Conservation (phyloP, 495 filamentous ascomycete genomes). For the Lepidopterella palustris region DNA sequence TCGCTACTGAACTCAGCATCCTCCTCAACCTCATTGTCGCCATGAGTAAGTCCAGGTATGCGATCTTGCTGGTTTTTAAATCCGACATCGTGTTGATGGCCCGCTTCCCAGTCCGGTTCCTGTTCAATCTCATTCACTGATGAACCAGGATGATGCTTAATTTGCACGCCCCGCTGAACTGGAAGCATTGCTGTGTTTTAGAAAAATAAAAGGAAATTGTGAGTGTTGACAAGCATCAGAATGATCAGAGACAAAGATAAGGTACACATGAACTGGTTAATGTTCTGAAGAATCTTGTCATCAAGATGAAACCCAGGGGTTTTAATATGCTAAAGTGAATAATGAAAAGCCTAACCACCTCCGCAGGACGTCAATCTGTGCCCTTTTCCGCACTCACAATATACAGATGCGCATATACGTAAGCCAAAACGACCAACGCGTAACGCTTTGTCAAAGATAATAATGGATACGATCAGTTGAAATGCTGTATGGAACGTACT, state of each 20-base stretch:
- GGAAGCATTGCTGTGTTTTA: constrained; percentile 10
- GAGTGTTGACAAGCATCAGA: background rate
- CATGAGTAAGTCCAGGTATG: constrained; percentile 22
- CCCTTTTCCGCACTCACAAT: no score
- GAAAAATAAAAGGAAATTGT: background rate
- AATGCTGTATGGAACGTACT: no score
- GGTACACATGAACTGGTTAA: background rate
- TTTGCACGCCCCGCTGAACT: constrained; percentile 16
- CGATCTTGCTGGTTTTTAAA: constrained; percentile 16
- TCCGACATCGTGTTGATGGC: constrained; percentile 22
- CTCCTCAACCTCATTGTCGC: constrained; percentile 13
- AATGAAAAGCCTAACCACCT: no score
- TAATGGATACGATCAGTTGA: no score
- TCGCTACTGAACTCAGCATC: constrained; percentile 3
- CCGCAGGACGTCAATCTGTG: no score
- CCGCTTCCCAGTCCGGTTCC: constrained; percentile 21
- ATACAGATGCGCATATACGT: no score
- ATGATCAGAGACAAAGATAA: background rate
- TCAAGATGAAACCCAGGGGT: no score
- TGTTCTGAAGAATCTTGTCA: no score
- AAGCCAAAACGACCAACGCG: no score
- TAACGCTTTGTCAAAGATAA: no score
- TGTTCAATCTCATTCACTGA: constrained; percentile 14
- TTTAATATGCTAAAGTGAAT: no score
- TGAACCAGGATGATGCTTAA: constrained; percentile 20